Percentiles rank a stretch among this genome's conserved stretches.
These are phyloP conservation scores for Macadamia integrifolia DNA, from an alignment of 164 flowering plant species.

Conservation along the genomic window DNA sequence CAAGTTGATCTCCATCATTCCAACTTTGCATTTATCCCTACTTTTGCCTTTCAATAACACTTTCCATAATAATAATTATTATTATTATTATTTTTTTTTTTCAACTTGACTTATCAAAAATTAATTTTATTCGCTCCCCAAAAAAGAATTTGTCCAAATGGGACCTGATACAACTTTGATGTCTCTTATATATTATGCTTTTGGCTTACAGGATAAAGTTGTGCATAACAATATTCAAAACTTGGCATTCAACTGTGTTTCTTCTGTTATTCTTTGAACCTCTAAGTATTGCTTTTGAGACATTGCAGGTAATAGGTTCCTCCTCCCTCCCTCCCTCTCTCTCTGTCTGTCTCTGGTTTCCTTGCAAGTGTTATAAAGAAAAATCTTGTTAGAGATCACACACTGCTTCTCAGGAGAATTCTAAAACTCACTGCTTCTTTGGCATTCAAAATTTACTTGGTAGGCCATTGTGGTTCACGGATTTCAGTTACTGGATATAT, in stretches of 20 bases:
- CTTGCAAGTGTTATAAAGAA: background rate
- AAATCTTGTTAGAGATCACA: background rate
- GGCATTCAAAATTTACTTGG: conserved; percentile 16
- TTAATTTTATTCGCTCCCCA: no score
- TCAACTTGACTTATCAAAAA: no score
- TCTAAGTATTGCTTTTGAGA: conserved; percentile 83
- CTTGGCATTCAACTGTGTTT: conserved; percentile 44
- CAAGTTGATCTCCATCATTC: no score
- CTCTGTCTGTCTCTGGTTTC: background rate
- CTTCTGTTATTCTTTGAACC: conserved; percentile 89
- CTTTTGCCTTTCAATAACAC: no score
- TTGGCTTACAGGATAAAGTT: conserved; percentile 55
- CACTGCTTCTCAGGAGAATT: background rate
- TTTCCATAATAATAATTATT: no score
- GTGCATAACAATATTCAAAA: conserved; percentile 45
- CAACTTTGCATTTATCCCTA: no score
- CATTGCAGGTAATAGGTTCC: conserved; percentile 59
- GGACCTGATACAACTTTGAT: background rate
- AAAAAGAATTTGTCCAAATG: background rate
- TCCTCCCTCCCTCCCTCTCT: no score
- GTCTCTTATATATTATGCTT: conserved; percentile 1
- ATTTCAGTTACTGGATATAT: conserved; percentile 90
- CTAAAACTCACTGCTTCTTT: conserved; percentile 1
- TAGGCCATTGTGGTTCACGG: conserved; percentile 95
- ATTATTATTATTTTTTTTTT: no score